A percentile compares a stretch with the other conserved stretches of the same genome.
Conservation (phyloP, 148 eudicot genomes). For the Fagopyrum esculentum region DNA sequence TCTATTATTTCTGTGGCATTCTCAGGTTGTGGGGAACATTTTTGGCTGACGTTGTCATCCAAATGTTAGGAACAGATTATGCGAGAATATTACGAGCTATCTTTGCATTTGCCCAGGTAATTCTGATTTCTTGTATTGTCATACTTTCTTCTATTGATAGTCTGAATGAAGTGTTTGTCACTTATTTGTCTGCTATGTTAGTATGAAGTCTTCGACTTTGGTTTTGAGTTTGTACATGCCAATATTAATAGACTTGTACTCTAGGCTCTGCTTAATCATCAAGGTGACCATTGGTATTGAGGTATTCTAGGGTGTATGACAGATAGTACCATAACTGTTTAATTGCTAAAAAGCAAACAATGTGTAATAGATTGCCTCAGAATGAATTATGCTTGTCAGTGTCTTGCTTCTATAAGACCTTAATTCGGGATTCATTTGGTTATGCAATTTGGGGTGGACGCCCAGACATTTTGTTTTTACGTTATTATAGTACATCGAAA, state of each 20-base stretch:
- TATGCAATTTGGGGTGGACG: neutral
- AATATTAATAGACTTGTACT: neutral
- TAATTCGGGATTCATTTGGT: neutral
- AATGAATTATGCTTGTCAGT: neutral
- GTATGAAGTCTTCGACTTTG: neutral
- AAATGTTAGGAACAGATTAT: slow-evolving; percentile 98
- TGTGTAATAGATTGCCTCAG: neutral
- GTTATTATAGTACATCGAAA: too few species aligned
- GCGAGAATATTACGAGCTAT: slow-evolving; percentile 88
- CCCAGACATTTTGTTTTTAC: too few species aligned
- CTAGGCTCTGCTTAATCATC: neutral
- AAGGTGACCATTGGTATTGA: neutral
- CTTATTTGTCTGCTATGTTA: neutral
- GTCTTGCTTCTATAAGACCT: neutral
- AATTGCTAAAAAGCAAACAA: neutral
- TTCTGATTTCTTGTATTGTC: slow-evolving; percentile 11
- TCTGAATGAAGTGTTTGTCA: neutral
- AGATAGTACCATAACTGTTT: neutral
- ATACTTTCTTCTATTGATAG: neutral
- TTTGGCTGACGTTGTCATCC: slow-evolving; percentile 83
- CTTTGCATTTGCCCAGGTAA: slow-evolving; percentile 87
- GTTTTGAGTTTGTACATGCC: neutral
- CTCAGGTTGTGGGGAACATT: slow-evolving; percentile 89
- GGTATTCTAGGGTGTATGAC: neutral
- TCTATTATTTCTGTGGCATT: neutral